A percentile compares a stretch with the other conserved stretches of the same genome.
phyloP scores from a whole-genome alignment of 805 yeast species.

The Saccharomycopsis synnaedendra region DNA sequence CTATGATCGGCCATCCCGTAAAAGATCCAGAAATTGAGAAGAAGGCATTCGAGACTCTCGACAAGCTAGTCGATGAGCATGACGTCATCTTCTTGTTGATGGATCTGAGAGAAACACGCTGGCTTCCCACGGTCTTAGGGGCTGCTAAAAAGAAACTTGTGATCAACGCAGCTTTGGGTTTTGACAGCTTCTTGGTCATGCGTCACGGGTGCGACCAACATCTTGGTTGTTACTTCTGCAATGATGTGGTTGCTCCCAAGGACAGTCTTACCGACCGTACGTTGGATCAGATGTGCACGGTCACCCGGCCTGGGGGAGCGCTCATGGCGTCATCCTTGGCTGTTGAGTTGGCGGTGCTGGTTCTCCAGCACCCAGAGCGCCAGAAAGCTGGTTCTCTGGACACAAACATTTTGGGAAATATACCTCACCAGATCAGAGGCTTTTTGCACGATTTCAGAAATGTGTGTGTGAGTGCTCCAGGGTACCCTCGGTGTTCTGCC shows the following conservation, averaged over 20 bases:
- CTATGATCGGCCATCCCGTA: slow-evolving; percentile 93
- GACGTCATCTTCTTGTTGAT: slow-evolving; percentile 74
- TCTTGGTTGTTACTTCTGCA: slow-evolving; percentile 91
- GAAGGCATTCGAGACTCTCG: slow-evolving; percentile 41
- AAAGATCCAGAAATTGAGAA: slow-evolving; percentile 40
- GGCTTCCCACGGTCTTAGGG: slow-evolving; percentile 91
- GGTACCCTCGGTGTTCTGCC: slow-evolving; percentile 75
- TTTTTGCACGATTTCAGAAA: slow-evolving; percentile 58
- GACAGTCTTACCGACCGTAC: slow-evolving; percentile 84
- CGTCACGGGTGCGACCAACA: slow-evolving; percentile 61
- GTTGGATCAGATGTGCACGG: slow-evolving; percentile 97
- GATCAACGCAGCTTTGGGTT: slow-evolving; percentile 89
- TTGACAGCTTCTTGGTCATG: slow-evolving; percentile 88
- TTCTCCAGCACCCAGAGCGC: slow-evolving; percentile 53
- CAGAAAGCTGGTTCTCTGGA: slow-evolving; percentile 27
- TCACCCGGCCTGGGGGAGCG: slow-evolving; percentile 94
- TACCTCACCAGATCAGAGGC: slow-evolving; percentile 90
- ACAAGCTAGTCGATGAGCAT: slow-evolving; percentile 45
- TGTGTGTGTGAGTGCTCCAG: slow-evolving; percentile 56
- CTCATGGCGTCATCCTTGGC: slow-evolving; percentile 77
- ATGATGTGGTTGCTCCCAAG: slow-evolving; percentile 89
- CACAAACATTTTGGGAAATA: slow-evolving; percentile 42
- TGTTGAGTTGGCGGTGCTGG: slow-evolving; percentile 68
- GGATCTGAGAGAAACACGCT: slow-evolving; percentile 93
- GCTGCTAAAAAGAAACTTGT: slow-evolving; percentile 58